phyloP scores from a whole-genome alignment of 2,329 filamentous ascomycete species.

The Fusarium anthophilum region DNA sequence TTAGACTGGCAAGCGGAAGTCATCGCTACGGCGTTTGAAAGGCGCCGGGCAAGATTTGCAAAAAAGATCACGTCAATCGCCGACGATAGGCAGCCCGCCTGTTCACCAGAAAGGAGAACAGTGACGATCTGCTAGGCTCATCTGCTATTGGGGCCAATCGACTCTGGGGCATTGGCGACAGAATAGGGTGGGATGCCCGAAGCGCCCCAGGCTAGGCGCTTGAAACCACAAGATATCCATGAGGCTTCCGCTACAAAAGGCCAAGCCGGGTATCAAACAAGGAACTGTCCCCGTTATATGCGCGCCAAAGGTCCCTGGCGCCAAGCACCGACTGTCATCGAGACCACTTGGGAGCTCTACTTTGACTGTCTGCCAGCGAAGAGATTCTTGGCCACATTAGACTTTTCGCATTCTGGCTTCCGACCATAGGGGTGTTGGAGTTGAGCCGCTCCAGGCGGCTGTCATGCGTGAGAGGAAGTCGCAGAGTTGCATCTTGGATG shows the following conservation, averaged over 20 bases:
- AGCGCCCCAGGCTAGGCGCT: slow-evolving; percentile 18
- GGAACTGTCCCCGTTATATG: slow-evolving; percentile 13
- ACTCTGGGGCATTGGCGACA: slow-evolving; percentile 19
- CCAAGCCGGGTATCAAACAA: slow-evolving; percentile 14
- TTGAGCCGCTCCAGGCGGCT: not conserved
- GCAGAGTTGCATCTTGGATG: slow-evolving; percentile 5
- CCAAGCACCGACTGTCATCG: slow-evolving; percentile 18
- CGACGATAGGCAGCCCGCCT: not conserved
- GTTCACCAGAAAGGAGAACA: not conserved
- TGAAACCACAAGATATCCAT: slow-evolving; percentile 11
- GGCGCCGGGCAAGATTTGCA: not conserved
- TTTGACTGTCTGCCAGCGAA: slow-evolving; percentile 1
- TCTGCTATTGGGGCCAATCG: slow-evolving; percentile 15
- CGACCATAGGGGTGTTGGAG: not conserved
- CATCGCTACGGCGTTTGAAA: slow-evolving; percentile 57
- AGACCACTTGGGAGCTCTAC: not conserved
- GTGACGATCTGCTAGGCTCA: not conserved
- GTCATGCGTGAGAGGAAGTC: not conserved
- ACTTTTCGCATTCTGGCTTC: not conserved
- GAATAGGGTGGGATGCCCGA: slow-evolving; percentile 29
- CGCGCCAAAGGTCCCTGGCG: slow-evolving; percentile 27
- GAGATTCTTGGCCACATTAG: slow-evolving; percentile 10
- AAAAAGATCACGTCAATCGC: not conserved
- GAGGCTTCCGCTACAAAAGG: slow-evolving; percentile 5
- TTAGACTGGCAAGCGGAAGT: slow-evolving; percentile 72